Evolutionary conservation across 169 alveolate species (phyloP), one percentile per base, ranked within the genome.

Genomic region (Cyclospora cayetanensis): DNA sequence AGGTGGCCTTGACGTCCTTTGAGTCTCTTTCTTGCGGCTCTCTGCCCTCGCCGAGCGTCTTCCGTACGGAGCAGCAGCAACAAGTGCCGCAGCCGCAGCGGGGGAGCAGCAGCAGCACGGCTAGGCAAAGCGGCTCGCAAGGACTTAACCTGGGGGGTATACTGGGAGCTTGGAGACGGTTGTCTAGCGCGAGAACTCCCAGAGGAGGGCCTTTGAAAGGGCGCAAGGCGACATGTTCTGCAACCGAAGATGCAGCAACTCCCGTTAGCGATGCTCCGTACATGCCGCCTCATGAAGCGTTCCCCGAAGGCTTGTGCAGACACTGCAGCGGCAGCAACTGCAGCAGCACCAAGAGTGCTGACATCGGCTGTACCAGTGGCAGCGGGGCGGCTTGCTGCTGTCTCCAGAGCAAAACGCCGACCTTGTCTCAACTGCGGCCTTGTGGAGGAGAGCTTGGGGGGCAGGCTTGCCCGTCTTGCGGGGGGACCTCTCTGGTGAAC

Each of bases 131-230:
- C 55, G 74, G 74, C 53, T n/a, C 76, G 27, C 76, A 50, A 53
- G 90, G 90, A 18, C 74, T 80, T 29, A 46, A 80, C 74, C 52
- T 87, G 77, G 83, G 92, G 46, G 86, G 86, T 29, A 68, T 87
- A 22, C n/a, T 68, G 11, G 92, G 92, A 5, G 92, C 92, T 31
- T 87, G 92, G 92, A 60, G 92, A 37, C 74, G 92, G 42, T 39
- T 87, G 50, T 87, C 92, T 25, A 76, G 87, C 50, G 50, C 92
- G 79, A 22, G 52, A 34, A 50, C 90, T 31, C 70, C 90, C 1
- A 70, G 90, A 1, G 86, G 86, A 39, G 39, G 43, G 27, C 20
- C 86, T 43, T 76, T 37, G 37, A 76, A 76, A 34, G 66, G 66
- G 25, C 37, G 66, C 15, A 76, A 76, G 66, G 60, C 60, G 7